Base-by-base conservation (phyloP, 75 land plant genomes). In the Sequoiadendron giganteum region DNA sequence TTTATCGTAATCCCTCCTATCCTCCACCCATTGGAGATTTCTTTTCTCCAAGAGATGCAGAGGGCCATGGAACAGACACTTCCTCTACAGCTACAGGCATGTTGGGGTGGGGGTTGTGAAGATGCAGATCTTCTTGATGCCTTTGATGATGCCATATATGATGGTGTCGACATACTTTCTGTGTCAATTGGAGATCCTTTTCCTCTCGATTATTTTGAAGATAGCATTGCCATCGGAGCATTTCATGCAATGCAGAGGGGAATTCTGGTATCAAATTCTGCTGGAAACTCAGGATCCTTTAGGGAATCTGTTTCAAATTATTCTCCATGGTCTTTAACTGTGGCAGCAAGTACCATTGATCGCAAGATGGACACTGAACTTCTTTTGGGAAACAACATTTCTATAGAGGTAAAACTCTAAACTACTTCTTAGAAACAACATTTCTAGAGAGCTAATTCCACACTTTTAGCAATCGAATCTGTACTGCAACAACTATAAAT, bases 71-170 rank as follows among this genome's bases (percentile, higher is more conserved):
- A 28, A 91, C 92, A n/a, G 91, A 91, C 88, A 91, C 92, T 5
- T 48, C 89, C 11, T 88, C 89, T 18, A 91, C 91, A 1, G 88
- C 54, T 2, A 86, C 88, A 2, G 92, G 91, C 7, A 7, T 97
- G 98, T 87, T 97, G 96, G 98, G 79, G 48, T 2, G 90, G 88
- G 10, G 95, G 94, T 5, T 97, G 97, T 88, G 92, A 88, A 80
- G 92, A 92, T 54, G 94, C 98, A 8, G 96, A 96, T 86, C 93
- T 97, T 49, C 90, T 96, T 11, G 95, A 96, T 1, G 99, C 94
- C 0, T 91, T 95, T 54, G 94, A 93, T 82, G 89, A 85, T 34
- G 96, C 96, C 40, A 92, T 94, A 0, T 79, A 92, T 14, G 97
- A 95, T 86, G 95, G 96, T 2, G 95, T 93, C 16, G 93, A 96